Evolutionary conservation across 352 stramenopile genomes (phyloP).

Genomic region (Pythium aristosporum): DNA sequence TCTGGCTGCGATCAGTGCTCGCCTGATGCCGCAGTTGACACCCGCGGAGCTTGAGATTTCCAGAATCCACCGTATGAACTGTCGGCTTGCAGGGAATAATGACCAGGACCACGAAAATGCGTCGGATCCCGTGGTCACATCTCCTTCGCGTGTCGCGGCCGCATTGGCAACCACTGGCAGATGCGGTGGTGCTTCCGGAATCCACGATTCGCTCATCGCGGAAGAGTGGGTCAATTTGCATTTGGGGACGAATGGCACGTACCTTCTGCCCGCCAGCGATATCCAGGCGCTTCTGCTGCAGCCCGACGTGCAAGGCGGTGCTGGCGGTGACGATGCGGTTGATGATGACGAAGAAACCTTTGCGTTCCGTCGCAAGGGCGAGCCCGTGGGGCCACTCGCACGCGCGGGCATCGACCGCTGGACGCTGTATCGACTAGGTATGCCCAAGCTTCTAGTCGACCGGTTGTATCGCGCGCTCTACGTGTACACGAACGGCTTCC

Average conservation of each 20-base stretch:
- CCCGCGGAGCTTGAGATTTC: slow-evolving; percentile 73
- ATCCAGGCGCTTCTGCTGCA: slow-evolving; percentile 42
- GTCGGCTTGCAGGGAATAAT: neutral
- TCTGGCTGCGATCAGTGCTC: slow-evolving; percentile 63
- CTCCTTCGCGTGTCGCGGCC: neutral
- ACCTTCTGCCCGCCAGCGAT: slow-evolving; percentile 51
- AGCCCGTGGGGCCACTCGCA: slow-evolving; percentile 38
- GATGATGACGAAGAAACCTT: slow-evolving; percentile 43
- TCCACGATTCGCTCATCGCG: slow-evolving; percentile 67
- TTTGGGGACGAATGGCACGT: slow-evolving; percentile 49
- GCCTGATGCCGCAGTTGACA: slow-evolving; percentile 44
- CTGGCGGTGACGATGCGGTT: slow-evolving; percentile 35
- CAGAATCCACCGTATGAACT: slow-evolving; percentile 47
- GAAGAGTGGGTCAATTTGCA: slow-evolving; percentile 84
- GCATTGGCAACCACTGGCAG: slow-evolving; percentile 13
- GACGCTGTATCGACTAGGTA: slow-evolving; percentile 69
- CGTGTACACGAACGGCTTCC: slow-evolving; percentile 84
- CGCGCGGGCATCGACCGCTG: slow-evolving; percentile 69
- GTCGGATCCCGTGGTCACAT: neutral
- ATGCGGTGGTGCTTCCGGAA: slow-evolving; percentile 25
- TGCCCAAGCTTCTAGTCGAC: slow-evolving; percentile 78
- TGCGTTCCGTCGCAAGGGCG: slow-evolving; percentile 40
- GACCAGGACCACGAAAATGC: neutral
- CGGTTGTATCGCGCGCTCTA: slow-evolving; percentile 79
- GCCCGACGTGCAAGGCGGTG: slow-evolving; percentile 20